These are phyloP conservation scores for Trametes gibbosa DNA, from an alignment of 768 basidiomycete genomes.

Conservation along the genomic window DNA sequence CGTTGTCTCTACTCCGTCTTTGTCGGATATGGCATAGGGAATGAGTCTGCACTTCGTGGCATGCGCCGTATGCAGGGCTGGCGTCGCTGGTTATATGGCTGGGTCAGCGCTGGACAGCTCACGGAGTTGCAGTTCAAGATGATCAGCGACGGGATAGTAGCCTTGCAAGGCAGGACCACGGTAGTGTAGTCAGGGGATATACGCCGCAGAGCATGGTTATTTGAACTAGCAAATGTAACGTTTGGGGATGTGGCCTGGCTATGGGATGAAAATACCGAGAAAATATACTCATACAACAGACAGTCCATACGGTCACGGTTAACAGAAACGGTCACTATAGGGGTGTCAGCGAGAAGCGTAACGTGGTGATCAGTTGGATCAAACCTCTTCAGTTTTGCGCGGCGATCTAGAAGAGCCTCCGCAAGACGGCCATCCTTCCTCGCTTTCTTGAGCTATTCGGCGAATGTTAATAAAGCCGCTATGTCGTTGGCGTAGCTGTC, in stretches of 20 bases:
- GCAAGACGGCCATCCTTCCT: conserved; percentile 77
- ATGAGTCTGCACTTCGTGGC: background rate
- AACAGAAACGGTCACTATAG: conserved; percentile 42
- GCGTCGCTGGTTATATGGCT: conserved; percentile 11
- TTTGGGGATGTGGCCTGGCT: no score
- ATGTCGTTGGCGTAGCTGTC: background rate
- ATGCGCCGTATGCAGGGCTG: background rate
- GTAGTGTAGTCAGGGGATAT: no score
- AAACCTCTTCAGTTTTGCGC: conserved; percentile 81
- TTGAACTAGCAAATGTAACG: no score
- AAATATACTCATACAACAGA: conserved; percentile 4
- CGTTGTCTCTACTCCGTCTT: conserved; percentile 3
- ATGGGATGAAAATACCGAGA: background rate
- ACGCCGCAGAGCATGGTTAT: no score
- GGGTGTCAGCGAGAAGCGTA: background rate
- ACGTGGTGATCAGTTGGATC: background rate
- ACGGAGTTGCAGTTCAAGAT: conserved; percentile 14
- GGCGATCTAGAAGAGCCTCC: conserved; percentile 75
- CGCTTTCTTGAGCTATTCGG: conserved; percentile 67
- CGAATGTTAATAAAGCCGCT: background rate
- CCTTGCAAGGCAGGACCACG: no score
- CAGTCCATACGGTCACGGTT: background rate
- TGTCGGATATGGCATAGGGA: background rate
- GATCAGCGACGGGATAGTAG: conserved; percentile 3
- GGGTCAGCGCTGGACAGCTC: conserved; percentile 7